A percentile compares a stretch with the other conserved stretches of the same genome.
Conservation (phyloP, 306 rosid species). For the Citrullus mucosospermus region DNA sequence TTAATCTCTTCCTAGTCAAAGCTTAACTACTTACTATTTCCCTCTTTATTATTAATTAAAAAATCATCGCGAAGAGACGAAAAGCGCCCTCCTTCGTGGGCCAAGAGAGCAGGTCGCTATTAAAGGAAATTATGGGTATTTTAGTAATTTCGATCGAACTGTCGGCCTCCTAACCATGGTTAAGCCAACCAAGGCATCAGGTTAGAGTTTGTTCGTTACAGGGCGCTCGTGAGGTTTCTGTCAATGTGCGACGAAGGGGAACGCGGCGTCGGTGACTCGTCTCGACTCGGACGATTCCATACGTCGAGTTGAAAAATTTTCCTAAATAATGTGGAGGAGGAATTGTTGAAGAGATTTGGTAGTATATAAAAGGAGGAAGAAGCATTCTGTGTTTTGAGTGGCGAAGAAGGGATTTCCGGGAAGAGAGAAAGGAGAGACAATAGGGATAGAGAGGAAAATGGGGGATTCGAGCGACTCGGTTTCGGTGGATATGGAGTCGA, state of each 20-base stretch:
- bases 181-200: conserved; percentile 27
- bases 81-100: background rate
- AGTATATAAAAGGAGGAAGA: conserved; percentile 23
- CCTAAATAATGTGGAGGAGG: background rate
- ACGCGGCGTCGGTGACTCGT: conserved; percentile 93
- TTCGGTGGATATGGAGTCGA: conserved; percentile 72
- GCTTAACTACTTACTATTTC: conserved; percentile 1
- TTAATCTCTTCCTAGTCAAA: background rate
- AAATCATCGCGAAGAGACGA: background rate
- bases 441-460: conserved; percentile 15
- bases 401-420: background rate
- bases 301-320: conserved; percentile 13
- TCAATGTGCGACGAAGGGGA: conserved; percentile 12
- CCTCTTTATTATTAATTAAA: background rate
- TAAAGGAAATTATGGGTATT: conserved; percentile 1
- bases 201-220: conserved; percentile 30
- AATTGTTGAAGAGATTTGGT: background rate
- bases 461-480: conserved; percentile 77
- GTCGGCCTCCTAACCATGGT: conserved; percentile 81
- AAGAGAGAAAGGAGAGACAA: background rate
- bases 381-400: conserved; percentile 3
- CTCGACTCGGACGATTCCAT: conserved; percentile 41
- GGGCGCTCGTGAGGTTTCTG: conserved; percentile 40
- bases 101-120: background rate
- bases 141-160: conserved; percentile 6